Percentiles rank a stretch among this genome's conserved stretches.
Evolutionary conservation across 2,329 filamentous ascomycete species (phyloP).

Genomic region (Orbilia brochopaga): DNA sequence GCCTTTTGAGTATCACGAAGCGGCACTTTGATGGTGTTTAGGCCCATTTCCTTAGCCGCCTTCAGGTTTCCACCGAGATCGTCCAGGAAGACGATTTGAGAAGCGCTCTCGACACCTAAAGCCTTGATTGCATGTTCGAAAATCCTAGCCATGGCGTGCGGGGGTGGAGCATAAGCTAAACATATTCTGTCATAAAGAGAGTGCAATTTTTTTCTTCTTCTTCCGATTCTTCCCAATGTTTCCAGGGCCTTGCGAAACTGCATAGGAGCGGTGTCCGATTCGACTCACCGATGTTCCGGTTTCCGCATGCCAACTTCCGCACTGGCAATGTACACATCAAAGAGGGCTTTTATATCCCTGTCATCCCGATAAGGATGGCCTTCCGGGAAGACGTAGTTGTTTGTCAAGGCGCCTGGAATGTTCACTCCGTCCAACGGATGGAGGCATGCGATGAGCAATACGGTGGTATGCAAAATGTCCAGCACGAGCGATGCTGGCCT

Average conservation of each 20-base stretch:
- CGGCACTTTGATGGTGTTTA: slow-evolving; percentile 82
- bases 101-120: slow-evolving; percentile 64
- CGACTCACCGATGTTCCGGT: slow-evolving; percentile 68
- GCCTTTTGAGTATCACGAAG: slow-evolving; percentile 80
- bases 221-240: background rate
- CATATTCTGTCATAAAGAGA: background rate
- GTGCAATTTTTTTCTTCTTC: background rate
- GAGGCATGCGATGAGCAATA: background rate
- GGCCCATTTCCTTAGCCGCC: slow-evolving; percentile 72
- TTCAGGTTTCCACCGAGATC: slow-evolving; percentile 95
- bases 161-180: background rate
- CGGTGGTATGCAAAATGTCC: background rate
- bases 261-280: too few species aligned
- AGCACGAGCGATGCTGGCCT: background rate
- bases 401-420: slow-evolving; percentile 70
- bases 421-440: background rate
- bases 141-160: slow-evolving; percentile 61
- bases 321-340: slow-evolving; percentile 86
- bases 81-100: slow-evolving; percentile 85
- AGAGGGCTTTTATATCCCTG: slow-evolving; percentile 66
- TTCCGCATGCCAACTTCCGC: slow-evolving; percentile 88
- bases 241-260: background rate
- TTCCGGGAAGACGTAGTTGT: slow-evolving; percentile 84
- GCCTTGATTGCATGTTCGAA: slow-evolving; percentile 73
- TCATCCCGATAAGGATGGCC: slow-evolving; percentile 70